Conservation (phyloP, 2,329 filamentous ascomycete species). For the Cercospora zeae-maydis region DNA sequence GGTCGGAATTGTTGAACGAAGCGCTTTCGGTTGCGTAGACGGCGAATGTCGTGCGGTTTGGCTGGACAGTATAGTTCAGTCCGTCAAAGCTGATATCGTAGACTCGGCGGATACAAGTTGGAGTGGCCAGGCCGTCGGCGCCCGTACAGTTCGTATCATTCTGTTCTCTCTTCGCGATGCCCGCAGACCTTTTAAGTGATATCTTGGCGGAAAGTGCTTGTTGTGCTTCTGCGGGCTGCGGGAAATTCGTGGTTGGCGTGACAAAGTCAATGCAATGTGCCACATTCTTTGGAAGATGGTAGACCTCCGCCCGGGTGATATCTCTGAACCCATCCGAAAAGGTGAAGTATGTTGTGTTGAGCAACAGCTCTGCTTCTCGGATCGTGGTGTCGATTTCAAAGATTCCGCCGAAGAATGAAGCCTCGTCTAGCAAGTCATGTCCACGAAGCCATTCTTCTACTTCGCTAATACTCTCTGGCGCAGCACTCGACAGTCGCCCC, state of each 20-base stretch:
- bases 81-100: conserved; percentile 24
- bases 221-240: conserved; percentile 3
- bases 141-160: conserved; percentile 15
- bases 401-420: conserved; percentile 13
- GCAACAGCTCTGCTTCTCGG: conserved; percentile 20
- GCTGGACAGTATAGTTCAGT: conserved; percentile 21
- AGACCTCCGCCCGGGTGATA: conserved; percentile 21
- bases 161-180: not conserved
- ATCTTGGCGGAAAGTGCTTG: not conserved
- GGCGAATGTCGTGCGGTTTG: conserved; percentile 27
- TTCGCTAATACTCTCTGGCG: not conserved
- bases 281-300: conserved; percentile 20
- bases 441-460: conserved; percentile 18
- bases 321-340: conserved; percentile 19
- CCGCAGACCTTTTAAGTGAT: not conserved
- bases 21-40: conserved; percentile 29
- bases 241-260: conserved; percentile 25
- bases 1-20: conserved; percentile 20
- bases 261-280: conserved; percentile 22
- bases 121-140: conserved; percentile 18
- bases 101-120: conserved; percentile 23
- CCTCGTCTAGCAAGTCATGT: conserved; percentile 15
- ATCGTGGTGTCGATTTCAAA: conserved; percentile 26
- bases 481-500: conserved; percentile 11
- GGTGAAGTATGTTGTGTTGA: conserved; percentile 25